Evolutionary conservation across 352 stramenopile genomes (phyloP).

Genomic region (Plasmopara viticola): DNA sequence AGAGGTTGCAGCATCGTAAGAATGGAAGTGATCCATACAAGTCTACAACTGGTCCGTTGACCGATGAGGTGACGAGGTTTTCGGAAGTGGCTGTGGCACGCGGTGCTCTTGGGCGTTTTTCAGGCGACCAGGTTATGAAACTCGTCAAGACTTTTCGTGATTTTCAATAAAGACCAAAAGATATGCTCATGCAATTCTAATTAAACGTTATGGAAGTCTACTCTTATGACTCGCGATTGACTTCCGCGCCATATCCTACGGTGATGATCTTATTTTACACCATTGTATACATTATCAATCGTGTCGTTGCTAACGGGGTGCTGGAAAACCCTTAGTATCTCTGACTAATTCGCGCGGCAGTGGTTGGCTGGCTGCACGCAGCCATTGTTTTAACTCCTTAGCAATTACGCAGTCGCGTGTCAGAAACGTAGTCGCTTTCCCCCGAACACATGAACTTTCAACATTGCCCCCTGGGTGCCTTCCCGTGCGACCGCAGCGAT

Average conservation of each 20-base stretch:
- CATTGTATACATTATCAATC: no score
- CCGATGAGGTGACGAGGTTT: conserved; percentile 54
- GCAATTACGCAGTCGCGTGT: conserved; percentile 51
- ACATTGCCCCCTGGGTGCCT: no score
- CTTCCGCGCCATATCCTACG: no score
- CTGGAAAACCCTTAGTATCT: conserved; percentile 12
- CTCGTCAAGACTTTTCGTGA: conserved; percentile 69
- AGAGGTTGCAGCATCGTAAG: conserved; percentile 25
- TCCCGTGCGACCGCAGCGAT: conserved; percentile 82
- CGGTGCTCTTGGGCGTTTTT: conserved; percentile 69
- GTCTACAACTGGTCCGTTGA: conserved; percentile 17
- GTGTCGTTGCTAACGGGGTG: no score
- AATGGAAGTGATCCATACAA: conserved; percentile 5
- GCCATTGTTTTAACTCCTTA: conserved; percentile 40
- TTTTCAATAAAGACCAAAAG: conserved; percentile 18
- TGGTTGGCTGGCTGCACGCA: conserved; percentile 35
- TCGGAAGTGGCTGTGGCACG: conserved; percentile 63
- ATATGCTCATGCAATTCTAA: no score
- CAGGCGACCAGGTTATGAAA: conserved; percentile 79
- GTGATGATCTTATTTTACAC: no score
- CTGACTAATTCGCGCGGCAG: conserved; percentile 37
- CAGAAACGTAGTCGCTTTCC: conserved; percentile 47
- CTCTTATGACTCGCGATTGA: no score
- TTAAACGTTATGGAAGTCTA: no score
- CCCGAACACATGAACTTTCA: background rate